Evolutionary conservation across 2,329 filamentous ascomycete genomes (phyloP), one percentile per base, ranked within the genome.

Genomic region (Fusarium sp.): DNA sequence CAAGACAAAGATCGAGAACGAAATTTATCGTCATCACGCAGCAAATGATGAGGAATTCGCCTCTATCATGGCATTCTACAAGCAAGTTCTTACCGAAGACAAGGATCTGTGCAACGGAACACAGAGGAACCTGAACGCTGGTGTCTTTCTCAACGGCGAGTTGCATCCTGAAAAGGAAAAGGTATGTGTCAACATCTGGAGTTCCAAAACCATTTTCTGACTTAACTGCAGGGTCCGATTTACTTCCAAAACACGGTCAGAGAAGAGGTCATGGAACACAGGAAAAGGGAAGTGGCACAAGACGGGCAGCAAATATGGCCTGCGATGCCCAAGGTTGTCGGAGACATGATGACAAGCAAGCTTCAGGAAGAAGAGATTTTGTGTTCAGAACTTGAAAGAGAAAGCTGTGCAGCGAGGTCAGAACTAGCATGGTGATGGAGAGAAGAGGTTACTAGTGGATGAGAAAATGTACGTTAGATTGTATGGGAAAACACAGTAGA

Each of bases 1-100:
- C 30, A 85, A 82, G 43, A 88, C 87, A 2, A 83, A 84, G 56
- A 91, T 92, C 86, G 84, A 86, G 64, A 92, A 92, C 79, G 88
- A 92, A 77, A 86, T 92, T 39, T 92, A 87, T 83, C 86, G 88
- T 67, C 89, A 91, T 84, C 89, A 88, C 76, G 82, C 88, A 74
- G 87, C 89, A 7, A 85, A 84, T 5, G 87, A 91, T 18, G 86
- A 87, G 27, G 87, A 90, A 59, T 92, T 92, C 79, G 80, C 85
- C 10, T 81, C 84, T 41, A 89, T 92, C 79, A 87, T 86, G 79
- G 81, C 88, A 30, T 88, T 92, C 75, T 92, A 91, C 83, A 89
- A 89, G 79, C 88, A 88, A 45, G 87, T 92, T 78, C 88, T 92
- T 86, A 84, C 85, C 5, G 90, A 92, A 78, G 90, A 92, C 83